phyloP scores from a whole-genome alignment of 2,329 filamentous ascomycete species.

The Diaporthe vexans region DNA sequence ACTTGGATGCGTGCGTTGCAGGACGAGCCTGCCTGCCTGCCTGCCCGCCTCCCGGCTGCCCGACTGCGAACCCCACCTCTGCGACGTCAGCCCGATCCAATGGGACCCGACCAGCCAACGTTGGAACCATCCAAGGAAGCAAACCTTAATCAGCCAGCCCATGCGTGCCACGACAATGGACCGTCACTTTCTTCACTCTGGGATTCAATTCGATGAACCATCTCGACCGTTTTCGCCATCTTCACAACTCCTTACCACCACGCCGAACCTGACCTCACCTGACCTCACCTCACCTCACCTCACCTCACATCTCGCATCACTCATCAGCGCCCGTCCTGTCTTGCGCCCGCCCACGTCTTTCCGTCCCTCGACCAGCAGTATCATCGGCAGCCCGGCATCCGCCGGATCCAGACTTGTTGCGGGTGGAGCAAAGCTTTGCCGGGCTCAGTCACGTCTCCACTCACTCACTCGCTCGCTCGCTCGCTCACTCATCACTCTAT shows the following conservation, averaged over 20 bases:
- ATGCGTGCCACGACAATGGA: slow-evolving; percentile 11
- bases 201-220: slow-evolving; percentile 2
- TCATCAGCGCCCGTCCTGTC: not conserved
- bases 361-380: not conserved
- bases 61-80: slow-evolving; percentile 20
- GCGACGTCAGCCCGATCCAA: slow-evolving; percentile 26
- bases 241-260: not conserved
- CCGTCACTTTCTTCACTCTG: not conserved
- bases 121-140: slow-evolving; percentile 15
- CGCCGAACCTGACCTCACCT: not conserved
- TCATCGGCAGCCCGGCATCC: not conserved
- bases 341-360: not conserved
- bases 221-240: slow-evolving; percentile 8
- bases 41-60: slow-evolving; percentile 15
- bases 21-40: not conserved
- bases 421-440: slow-evolving; percentile 13
- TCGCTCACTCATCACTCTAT: not conserved
- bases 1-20: too few relatives aligned
- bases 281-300: too few relatives aligned
- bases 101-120: slow-evolving; percentile 21
- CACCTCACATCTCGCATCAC: not conserved
- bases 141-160: slow-evolving; percentile 29
- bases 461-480: not conserved
- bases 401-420: not conserved
- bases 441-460: not conserved